A percentile compares a stretch with the other conserved stretches of the same genome.
Evolutionary conservation across 345 rosid genomes (phyloP).

Genomic region (Salix brachista): DNA sequence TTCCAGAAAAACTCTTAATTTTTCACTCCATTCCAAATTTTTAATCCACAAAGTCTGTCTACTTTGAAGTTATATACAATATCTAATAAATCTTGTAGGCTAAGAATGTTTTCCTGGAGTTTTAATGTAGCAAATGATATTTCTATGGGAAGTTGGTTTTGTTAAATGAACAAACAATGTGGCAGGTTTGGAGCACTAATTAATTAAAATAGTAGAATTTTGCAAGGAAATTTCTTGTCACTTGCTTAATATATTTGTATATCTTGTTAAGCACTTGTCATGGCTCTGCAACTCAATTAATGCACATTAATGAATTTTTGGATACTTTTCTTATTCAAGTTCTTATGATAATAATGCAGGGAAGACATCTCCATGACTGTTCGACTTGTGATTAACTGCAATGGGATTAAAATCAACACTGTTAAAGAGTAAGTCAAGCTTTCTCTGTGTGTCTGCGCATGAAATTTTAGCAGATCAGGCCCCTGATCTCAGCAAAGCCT

Average conservation of each 20-base stretch:
- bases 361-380: constrained; percentile 82
- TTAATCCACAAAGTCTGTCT: background rate
- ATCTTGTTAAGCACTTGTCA: background rate
- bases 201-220: background rate
- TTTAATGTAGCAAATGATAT: background rate
- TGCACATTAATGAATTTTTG: background rate
- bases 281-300: background rate
- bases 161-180: background rate
- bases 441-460: background rate
- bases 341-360: constrained; percentile 38
- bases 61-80: background rate
- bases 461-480: constrained; percentile 5
- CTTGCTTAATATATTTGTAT: background rate
- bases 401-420: constrained; percentile 72
- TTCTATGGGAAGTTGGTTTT: background rate
- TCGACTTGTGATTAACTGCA: constrained; percentile 88
- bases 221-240: background rate
- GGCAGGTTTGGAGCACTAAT: background rate
- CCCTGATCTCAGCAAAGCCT: background rate
- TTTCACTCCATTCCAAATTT: background rate
- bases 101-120: background rate
- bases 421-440: constrained; percentile 71
- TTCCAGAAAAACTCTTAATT: background rate
- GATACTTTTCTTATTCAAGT: background rate
- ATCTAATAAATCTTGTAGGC: background rate